Evolutionary conservation across 2,329 filamentous ascomycete species (phyloP).

Genomic region (Fusarium mexicanum): DNA sequence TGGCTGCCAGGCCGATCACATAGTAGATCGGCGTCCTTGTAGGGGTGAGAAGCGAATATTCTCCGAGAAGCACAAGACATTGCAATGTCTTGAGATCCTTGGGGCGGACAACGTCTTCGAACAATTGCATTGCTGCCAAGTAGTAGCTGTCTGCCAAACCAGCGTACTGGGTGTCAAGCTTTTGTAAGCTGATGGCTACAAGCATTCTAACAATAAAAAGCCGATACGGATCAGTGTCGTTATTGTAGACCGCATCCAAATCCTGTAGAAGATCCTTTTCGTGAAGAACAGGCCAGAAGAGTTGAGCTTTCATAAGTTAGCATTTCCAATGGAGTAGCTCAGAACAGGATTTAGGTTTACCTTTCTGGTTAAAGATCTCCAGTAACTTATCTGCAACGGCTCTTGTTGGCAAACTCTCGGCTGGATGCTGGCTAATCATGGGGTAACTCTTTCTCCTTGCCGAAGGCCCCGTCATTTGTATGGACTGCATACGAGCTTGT

Average conservation of each 20-base stretch:
- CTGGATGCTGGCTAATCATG: constrained; percentile 85
- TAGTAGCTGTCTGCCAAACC: constrained; percentile 96
- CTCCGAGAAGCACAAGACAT: constrained; percentile 85
- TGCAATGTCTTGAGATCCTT: constrained; percentile 93
- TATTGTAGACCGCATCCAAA: constrained; percentile 82
- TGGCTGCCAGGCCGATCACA: constrained; percentile 86
- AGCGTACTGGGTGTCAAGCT: constrained; percentile 88
- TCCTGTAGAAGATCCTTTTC: constrained; percentile 81
- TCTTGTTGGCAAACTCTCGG: constrained; percentile 77
- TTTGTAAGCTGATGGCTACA: constrained; percentile 93
- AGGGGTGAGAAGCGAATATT: constrained; percentile 92
- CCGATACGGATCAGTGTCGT: constrained; percentile 80
- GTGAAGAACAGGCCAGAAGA: constrained; percentile 87
- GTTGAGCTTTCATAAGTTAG: constrained; percentile 70
- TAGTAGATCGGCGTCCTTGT: constrained; percentile 94
- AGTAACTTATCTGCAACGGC: constrained; percentile 81
- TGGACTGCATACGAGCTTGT: constrained; percentile 66
- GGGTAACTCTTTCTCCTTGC: constrained; percentile 88
- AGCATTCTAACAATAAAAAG: constrained; percentile 93
- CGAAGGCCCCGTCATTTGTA: constrained; percentile 59
- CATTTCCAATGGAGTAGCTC: neutral
- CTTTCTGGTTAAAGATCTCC: constrained; percentile 86
- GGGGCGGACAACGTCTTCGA: constrained; percentile 84
- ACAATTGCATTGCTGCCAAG: constrained; percentile 83
- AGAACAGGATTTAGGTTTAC: constrained; percentile 56